A percentile compares a stretch with the other conserved stretches of the same genome.
Evolutionary conservation across 2,329 filamentous ascomycete species (phyloP).

Genomic region (Neonectria sp.): DNA sequence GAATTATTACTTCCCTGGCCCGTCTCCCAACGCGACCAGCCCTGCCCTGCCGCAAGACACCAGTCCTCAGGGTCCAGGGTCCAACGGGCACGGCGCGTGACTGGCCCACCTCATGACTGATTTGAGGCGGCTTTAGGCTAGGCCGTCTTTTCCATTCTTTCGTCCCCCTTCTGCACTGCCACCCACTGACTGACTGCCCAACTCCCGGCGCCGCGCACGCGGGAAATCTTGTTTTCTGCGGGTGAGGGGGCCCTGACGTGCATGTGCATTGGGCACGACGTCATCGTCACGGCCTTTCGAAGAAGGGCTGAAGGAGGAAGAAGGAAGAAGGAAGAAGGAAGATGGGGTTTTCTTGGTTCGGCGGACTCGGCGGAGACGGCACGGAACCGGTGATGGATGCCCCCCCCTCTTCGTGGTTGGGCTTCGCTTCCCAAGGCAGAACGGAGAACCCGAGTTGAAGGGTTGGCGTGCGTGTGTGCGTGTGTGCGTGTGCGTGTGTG

Average conservation of each 20-base stretch:
- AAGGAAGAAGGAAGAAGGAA: no score
- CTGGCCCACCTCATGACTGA: constrained; percentile 6
- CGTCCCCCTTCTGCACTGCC: not conserved
- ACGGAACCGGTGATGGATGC: no score
- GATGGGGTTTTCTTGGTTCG: not conserved
- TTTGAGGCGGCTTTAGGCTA: not conserved
- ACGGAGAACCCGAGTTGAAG: not conserved
- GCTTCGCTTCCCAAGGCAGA: not conserved
- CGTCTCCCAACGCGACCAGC: constrained; percentile 34
- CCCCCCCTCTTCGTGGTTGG: not conserved
- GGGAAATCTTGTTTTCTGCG: constrained; percentile 46
- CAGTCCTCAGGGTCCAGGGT: constrained; percentile 41
- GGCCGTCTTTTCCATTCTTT: no score
- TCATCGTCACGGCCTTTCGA: constrained; percentile 33
- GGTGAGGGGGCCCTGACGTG: constrained; percentile 42
- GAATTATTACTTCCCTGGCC: constrained; percentile 19
- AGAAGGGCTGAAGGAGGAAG: constrained; percentile 29
- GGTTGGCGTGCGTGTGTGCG: constrained; percentile 19
- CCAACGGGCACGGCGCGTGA: constrained; percentile 31
- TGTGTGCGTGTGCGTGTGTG: constrained; percentile 14
- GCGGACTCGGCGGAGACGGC: not conserved
- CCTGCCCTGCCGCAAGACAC: constrained; percentile 37
- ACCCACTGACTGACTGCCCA: constrained; percentile 2
- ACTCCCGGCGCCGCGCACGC: not conserved
- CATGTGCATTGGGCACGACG: constrained; percentile 45